Percentiles rank a stretch among this genome's conserved stretches.
These are phyloP conservation scores for Aspergillus sp. DNA, from an alignment of 2,329 filamentous ascomycete species.

Conservation along the genomic window DNA sequence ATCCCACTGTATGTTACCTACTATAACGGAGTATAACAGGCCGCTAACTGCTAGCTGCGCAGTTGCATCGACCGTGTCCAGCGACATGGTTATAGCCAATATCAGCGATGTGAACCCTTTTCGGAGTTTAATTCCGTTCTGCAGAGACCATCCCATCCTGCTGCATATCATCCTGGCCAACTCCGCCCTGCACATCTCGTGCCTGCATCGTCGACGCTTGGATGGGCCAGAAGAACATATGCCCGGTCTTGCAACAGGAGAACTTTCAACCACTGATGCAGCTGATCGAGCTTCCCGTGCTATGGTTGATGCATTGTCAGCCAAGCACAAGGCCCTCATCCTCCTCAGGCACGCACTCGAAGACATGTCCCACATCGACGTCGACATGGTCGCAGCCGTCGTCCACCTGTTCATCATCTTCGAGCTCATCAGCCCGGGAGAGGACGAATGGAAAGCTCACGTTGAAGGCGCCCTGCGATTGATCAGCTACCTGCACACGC, in stretches of 20 bases:
- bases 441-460: conserved; percentile 3
- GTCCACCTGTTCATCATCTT: conserved; percentile 9
- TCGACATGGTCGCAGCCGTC: neutral
- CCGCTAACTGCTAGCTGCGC: neutral
- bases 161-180: conserved; percentile 2
- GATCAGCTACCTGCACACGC: neutral
- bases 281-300: neutral
- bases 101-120: neutral
- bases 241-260: too few species aligned
- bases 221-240: neutral
- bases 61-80: neutral
- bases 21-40: neutral
- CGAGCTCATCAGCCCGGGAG: neutral
- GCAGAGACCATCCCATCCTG: neutral
- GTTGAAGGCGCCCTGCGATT: conserved; percentile 2
- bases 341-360: neutral
- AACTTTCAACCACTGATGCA: too few species aligned
- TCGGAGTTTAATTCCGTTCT: neutral
- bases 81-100: neutral
- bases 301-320: neutral
- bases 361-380: neutral
- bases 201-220: neutral
- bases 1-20: neutral
- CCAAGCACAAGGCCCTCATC: neutral
- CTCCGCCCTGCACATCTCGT: conserved; percentile 5